phyloP scores from a whole-genome alignment of 2,329 filamentous ascomycete genomes.

The Fusarium clavum region DNA sequence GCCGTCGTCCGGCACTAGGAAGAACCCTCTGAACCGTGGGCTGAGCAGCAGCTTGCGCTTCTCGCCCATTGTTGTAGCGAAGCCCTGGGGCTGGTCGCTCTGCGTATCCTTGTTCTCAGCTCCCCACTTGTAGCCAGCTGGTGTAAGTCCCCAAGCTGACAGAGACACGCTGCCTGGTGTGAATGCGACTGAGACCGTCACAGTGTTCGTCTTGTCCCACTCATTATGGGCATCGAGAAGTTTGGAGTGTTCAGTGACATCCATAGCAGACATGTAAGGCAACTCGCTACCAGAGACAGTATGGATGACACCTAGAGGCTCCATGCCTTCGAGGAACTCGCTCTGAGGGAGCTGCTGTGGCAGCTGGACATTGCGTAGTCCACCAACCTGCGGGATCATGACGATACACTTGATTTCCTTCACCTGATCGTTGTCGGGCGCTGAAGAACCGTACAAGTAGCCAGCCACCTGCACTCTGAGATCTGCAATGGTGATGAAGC shows the following conservation, averaged over 20 bases:
- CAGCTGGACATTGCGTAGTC: constrained; percentile 89
- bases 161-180: constrained; percentile 96
- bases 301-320: constrained; percentile 94
- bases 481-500: constrained; percentile 97
- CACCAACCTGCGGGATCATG: constrained; percentile 97
- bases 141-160: constrained; percentile 92
- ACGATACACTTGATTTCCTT: constrained; percentile 98
- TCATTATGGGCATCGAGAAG: constrained; percentile 81
- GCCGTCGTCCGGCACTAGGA: constrained; percentile 90
- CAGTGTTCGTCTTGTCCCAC: constrained; percentile 82
- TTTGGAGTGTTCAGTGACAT: constrained; percentile 93
- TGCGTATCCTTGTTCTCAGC: constrained; percentile 93
- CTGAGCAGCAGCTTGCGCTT: constrained; percentile 95
- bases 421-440: constrained; percentile 93
- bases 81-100: constrained; percentile 94
- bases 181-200: constrained; percentile 96
- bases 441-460: constrained; percentile 92
- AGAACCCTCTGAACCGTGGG: constrained; percentile 94
- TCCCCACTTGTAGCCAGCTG: constrained; percentile 95
- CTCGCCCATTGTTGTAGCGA: constrained; percentile 90
- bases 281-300: constrained; percentile 95
- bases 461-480: constrained; percentile 96
- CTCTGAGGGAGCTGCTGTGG: constrained; percentile 92
- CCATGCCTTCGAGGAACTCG: constrained; percentile 86
- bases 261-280: constrained; percentile 93